Conservation (phyloP, 441 rosid species). For the Omphalea diandra region DNA sequence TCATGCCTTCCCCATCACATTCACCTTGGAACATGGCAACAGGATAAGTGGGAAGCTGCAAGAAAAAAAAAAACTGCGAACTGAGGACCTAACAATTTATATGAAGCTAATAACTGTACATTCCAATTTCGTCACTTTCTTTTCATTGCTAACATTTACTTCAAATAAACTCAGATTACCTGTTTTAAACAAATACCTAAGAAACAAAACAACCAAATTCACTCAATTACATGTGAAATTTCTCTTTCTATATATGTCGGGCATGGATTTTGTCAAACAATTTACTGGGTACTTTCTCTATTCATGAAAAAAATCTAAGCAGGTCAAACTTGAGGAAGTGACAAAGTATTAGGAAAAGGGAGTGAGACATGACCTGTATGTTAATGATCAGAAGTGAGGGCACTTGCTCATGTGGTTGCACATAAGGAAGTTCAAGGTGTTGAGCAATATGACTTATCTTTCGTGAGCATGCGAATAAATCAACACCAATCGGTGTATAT, state of each 20-base stretch:
- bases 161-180: too few species aligned
- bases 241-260: background rate
- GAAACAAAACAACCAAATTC: background rate
- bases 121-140: too few species aligned
- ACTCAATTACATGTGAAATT: background rate
- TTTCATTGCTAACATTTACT: too few species aligned
- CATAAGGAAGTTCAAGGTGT: slow-evolving; percentile 64
- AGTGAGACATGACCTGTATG: slow-evolving; percentile 48
- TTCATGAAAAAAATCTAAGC: background rate
- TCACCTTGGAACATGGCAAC: slow-evolving; percentile 62
- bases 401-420: slow-evolving; percentile 39
- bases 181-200: background rate
- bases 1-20: slow-evolving; percentile 79
- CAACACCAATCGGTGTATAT: slow-evolving; percentile 66
- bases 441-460: slow-evolving; percentile 82
- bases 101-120: too few species aligned
- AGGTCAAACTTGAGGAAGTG: background rate
- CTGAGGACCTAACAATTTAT: background rate
- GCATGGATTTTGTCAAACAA: background rate
- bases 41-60: slow-evolving; percentile 79
- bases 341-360: background rate
- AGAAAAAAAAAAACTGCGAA: background rate
- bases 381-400: slow-evolving; percentile 67
- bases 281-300: too few species aligned
- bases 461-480: slow-evolving; percentile 54